Base-by-base conservation (phyloP, 805 yeast genomes). In the Zygotorulaspora danielsina region DNA sequence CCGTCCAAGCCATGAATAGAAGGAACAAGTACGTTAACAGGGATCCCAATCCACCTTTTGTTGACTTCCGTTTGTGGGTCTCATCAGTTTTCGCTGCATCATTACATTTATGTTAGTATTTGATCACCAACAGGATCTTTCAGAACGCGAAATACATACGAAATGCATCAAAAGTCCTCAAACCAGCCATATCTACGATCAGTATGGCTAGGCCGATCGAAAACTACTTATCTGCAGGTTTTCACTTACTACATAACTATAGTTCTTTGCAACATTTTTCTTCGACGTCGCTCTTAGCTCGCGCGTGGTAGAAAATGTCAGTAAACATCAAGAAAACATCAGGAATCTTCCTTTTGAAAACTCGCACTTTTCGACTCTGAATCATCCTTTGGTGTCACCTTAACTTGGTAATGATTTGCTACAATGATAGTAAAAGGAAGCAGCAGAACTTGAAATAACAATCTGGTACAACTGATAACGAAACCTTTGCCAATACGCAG, bases 11-110 rank as follows among this genome's bases (percentile, higher is more conserved):
- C 25, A 89, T 67, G 54, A 87, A 76, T 11, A 86, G 53, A 12
- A 84, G 73, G 42, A 74, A 70, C 18, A 82, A 48, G n/a, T 73
- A 69, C 11, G 88, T 78, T 34, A 82, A 30, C 3, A 86, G 49
- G 0, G 95, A 80, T 11, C 88, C 76, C 12, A 76, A 57, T 4
- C 93, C 89, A 24, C 96, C 96, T 46, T 93, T 71, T 19, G 75
- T 65, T 1, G 95, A 82, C 48, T 86, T 69, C 34, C 83, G 82
- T 32, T 81, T 73, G 54, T 86, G 88, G 18, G 77, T 66, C n/a
- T 79, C 72, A 15, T 79, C 75, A 15, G 81, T 77, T 57, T 83
- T 83, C 4, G 90, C 82, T 77, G 50, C 27, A 15, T 12, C 34
- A 2, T 31, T n/a, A 10, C 15, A 27, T 10, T 27, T 27, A 37